These are phyloP conservation scores for Hypomontagnella submonticulosa DNA, from an alignment of 495 filamentous ascomycete genomes.

Conservation along the genomic window DNA sequence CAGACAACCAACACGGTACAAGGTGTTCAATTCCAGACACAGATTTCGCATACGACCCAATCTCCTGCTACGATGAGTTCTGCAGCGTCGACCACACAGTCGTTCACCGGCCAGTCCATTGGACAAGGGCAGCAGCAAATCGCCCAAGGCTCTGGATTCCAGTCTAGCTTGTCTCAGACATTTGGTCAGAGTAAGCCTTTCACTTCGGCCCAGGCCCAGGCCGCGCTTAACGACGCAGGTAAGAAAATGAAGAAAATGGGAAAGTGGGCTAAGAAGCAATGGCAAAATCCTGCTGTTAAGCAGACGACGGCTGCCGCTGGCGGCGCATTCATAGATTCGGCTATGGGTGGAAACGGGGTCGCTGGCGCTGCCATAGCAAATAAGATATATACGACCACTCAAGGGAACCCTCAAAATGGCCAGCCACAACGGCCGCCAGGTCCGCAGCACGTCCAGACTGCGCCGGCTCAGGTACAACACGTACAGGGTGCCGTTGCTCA, in stretches of 20 bases:
- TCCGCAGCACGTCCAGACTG: constrained; percentile 36
- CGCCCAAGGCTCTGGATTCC: background rate
- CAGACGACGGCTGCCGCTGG: constrained; percentile 37
- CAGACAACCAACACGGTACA: background rate
- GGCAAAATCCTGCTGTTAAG: constrained; percentile 44
- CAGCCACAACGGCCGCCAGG: constrained; percentile 38
- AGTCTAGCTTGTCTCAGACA: constrained; percentile 11
- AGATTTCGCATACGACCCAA: constrained; percentile 21
- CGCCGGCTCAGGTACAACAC: constrained; percentile 38
- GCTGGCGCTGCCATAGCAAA: constrained; percentile 41
- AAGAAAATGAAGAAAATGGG: constrained; percentile 49
- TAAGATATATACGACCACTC: constrained; percentile 27
- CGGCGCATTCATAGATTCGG: constrained; percentile 42
- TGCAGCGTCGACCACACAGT: constrained; percentile 5
- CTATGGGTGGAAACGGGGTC: constrained; percentile 34
- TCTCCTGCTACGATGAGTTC: constrained; percentile 2
- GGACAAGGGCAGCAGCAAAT: constrained; percentile 26
- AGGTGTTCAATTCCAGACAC: constrained; percentile 10
- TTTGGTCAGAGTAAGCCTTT: constrained; percentile 31
- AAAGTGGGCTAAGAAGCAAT: constrained; percentile 46
- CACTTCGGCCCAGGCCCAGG: constrained; percentile 36
- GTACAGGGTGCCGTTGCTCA: constrained; percentile 6
- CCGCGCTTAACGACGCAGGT: constrained; percentile 40
- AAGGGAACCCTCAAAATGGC: constrained; percentile 15
- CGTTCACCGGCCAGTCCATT: constrained; percentile 14